Conservation (phyloP, 2,329 filamentous ascomycete genomes). For the Alternaria sp. region DNA sequence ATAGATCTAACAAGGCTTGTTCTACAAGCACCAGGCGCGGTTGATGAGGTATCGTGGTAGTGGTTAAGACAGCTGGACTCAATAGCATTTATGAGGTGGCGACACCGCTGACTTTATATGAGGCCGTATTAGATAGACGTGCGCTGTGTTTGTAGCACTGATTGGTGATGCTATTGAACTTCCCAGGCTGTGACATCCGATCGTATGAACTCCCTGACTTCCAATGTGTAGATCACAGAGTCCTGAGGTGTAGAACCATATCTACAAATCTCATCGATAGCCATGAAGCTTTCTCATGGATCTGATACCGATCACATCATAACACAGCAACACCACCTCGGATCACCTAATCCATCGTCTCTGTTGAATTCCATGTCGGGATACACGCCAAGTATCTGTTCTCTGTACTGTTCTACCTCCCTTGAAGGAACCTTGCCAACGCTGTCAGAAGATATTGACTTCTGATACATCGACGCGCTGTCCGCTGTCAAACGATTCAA, state of each 20-base stretch:
- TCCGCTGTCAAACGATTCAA: neutral
- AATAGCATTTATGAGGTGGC: neutral
- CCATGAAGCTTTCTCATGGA: neutral
- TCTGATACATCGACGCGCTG: neutral
- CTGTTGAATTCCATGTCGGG: slow-evolving; percentile 35
- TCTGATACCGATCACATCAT: slow-evolving; percentile 22
- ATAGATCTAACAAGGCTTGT: neutral
- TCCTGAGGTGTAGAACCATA: neutral
- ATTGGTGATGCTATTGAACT: neutral
- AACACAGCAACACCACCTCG: slow-evolving; percentile 20
- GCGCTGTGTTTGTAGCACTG: neutral
- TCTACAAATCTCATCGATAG: neutral
- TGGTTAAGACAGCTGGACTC: neutral
- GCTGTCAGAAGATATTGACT: neutral
- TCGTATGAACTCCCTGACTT: neutral
- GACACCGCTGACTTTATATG: neutral
- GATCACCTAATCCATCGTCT: slow-evolving; percentile 10
- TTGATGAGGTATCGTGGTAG: neutral
- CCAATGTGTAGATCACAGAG: neutral
- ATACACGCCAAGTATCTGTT: slow-evolving; percentile 30
- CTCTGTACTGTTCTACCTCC: slow-evolving; percentile 30
- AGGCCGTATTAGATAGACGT: neutral
- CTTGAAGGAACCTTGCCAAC: slow-evolving; percentile 14
- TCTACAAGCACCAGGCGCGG: too few species aligned
- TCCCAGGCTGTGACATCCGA: neutral